phyloP scores from a whole-genome alignment of 2,329 filamentous ascomycete species.

The Cryphonectria japonica region DNA sequence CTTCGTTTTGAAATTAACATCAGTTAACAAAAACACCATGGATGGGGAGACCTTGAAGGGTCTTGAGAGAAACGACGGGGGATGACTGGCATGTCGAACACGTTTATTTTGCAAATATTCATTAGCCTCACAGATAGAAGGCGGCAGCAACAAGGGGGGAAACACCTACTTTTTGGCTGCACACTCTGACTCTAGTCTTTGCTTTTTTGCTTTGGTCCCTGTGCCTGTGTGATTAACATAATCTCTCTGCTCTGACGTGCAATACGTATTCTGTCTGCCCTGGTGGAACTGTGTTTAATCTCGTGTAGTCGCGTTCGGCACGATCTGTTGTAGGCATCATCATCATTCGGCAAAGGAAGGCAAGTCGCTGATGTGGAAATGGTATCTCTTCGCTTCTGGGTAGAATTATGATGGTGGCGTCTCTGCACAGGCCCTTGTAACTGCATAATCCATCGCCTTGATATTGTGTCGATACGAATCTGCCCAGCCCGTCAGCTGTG shows the following conservation, averaged over 20 bases:
- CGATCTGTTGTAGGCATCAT: neutral
- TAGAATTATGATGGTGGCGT: neutral
- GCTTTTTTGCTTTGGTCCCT: neutral
- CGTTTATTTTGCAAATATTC: constrained; percentile 13
- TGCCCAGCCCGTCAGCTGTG: neutral
- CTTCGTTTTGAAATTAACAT: constrained; percentile 14
- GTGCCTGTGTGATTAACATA: neutral
- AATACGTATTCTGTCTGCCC: no score
- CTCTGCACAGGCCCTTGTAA: neutral
- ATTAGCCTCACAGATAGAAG: neutral
- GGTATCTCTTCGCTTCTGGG: neutral
- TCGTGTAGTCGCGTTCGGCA: neutral
- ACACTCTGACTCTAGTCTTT: neutral
- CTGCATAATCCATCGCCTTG: neutral
- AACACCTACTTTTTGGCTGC: neutral
- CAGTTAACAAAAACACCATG: constrained; percentile 15
- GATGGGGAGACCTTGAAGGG: neutral
- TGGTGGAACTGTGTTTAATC: no score
- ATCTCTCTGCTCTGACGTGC: no score
- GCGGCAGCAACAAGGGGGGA: neutral
- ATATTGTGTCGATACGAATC: neutral
- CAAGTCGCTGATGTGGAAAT: neutral
- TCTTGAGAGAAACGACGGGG: constrained; percentile 5
- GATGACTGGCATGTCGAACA: constrained; percentile 18
- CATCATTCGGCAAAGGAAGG: neutral